These are phyloP conservation scores for Claviceps fusiformis DNA, from an alignment of 2,329 filamentous ascomycete genomes.

Conservation along the genomic window DNA sequence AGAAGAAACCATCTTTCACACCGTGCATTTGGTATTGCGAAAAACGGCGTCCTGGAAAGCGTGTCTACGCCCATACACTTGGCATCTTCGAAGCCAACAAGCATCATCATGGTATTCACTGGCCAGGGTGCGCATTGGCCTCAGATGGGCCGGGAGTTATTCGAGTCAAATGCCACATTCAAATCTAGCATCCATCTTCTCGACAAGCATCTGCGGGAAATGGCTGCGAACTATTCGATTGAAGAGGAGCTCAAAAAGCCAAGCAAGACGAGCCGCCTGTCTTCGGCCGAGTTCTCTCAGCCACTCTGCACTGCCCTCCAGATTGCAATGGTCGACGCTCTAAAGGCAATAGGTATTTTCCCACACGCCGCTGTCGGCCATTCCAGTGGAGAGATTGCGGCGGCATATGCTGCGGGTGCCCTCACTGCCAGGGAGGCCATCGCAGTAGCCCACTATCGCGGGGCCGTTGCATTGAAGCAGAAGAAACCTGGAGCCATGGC, in stretches of 20 bases:
- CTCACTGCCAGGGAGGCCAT: constrained; percentile 18
- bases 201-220: neutral
- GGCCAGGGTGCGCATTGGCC: constrained; percentile 33
- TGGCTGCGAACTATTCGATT: neutral
- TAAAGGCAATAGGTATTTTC: constrained; percentile 16
- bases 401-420: constrained; percentile 21
- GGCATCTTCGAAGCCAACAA: neutral
- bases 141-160: constrained; percentile 23
- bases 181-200: constrained; percentile 9
- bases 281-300: constrained; percentile 28
- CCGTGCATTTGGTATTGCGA: neutral
- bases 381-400: constrained; percentile 27
- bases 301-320: constrained; percentile 41
- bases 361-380: constrained; percentile 23
- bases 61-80: neutral
- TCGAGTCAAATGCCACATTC: constrained; percentile 3
- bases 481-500: constrained; percentile 2
- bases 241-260: constrained; percentile 11
- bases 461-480: neutral
- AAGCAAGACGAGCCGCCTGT: constrained; percentile 5
- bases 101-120: constrained; percentile 16
- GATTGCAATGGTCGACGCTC: constrained; percentile 27
- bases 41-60: constrained; percentile 1
- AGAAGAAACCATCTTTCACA: neutral
- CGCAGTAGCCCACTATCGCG: constrained; percentile 19